phyloP scores from a whole-genome alignment of 129 eudicot genomes.

The Calendula officinalis region DNA sequence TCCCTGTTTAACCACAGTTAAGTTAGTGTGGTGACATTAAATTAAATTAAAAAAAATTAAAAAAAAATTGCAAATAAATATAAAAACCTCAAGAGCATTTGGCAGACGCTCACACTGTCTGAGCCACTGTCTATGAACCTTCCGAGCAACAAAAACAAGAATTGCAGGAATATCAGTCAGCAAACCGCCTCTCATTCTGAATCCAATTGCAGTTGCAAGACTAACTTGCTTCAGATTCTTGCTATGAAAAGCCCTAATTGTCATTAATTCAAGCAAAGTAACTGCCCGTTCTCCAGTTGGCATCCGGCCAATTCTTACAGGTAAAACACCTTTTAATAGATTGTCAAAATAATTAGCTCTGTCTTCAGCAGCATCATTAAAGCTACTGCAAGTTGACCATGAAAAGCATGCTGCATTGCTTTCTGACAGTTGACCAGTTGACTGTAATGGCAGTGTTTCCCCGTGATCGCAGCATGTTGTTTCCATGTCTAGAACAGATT shows the following conservation, averaged over 20 bases:
- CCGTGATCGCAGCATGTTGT: constrained; percentile 29
- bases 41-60: constrained; percentile 21
- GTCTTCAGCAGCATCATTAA: constrained; percentile 62
- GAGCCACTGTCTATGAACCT: constrained; percentile 76
- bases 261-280: constrained; percentile 77
- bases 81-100: constrained; percentile 70
- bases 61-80: constrained; percentile 14
- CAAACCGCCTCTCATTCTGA: constrained; percentile 58
- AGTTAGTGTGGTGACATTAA: constrained; percentile 24
- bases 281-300: constrained; percentile 72
- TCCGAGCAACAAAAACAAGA: constrained; percentile 81
- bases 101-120: constrained; percentile 58
- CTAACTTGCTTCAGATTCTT: constrained; percentile 55
- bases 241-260: constrained; percentile 80
- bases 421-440: constrained; percentile 56
- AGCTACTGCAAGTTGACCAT: constrained; percentile 63
- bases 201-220: constrained; percentile 83
- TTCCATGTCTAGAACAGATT: constrained; percentile 60
- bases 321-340: constrained; percentile 76
- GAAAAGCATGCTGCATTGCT: constrained; percentile 73
- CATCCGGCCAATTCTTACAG: constrained; percentile 52
- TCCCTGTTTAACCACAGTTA: constrained; percentile 48
- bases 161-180: constrained; percentile 80
- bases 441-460: constrained; percentile 41
- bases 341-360: constrained; percentile 69